A percentile compares a stretch with the other conserved stretches of the same genome.
Conservation (phyloP, 768 basidiomycete species). For the Podaxis sp. region DNA sequence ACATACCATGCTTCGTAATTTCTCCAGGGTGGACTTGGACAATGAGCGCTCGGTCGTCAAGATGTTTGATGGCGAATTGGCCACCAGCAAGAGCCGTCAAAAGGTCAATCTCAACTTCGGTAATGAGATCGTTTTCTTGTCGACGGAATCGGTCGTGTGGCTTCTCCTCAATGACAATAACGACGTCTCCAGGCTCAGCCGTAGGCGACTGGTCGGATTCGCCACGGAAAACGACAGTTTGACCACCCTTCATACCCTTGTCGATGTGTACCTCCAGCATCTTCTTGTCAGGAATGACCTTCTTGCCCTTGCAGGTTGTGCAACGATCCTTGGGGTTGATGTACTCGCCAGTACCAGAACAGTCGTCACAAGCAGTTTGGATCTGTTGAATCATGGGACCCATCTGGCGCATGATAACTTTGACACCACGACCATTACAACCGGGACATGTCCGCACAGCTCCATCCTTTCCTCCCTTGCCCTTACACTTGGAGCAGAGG, state of each 20-base stretch:
- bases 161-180: constrained; percentile 93
- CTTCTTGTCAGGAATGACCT: constrained; percentile 91
- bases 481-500: constrained; percentile 90
- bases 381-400: constrained; percentile 99
- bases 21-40: constrained; percentile 87
- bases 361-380: constrained; percentile 92
- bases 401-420: constrained; percentile 91
- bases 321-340: constrained; percentile 94
- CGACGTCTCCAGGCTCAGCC: constrained; percentile 88
- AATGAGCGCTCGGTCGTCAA: constrained; percentile 87
- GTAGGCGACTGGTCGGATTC: constrained; percentile 92
- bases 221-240: constrained; percentile 83
- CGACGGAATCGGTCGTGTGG: constrained; percentile 85
- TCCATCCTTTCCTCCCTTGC: constrained; percentile 97
- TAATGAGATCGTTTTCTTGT: constrained; percentile 82
- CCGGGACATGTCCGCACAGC: constrained; percentile 74
- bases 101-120: constrained; percentile 87
- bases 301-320: constrained; percentile 91
- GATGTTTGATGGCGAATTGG: constrained; percentile 82
- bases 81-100: constrained; percentile 93
- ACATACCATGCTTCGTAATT: constrained; percentile 87
- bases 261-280: constrained; percentile 97
- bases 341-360: constrained; percentile 89
- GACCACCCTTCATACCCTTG: constrained; percentile 95
- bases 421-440: constrained; percentile 89